These are phyloP conservation scores for Pisolithus albus DNA, from an alignment of 768 basidiomycete genomes.

Conservation along the genomic window DNA sequence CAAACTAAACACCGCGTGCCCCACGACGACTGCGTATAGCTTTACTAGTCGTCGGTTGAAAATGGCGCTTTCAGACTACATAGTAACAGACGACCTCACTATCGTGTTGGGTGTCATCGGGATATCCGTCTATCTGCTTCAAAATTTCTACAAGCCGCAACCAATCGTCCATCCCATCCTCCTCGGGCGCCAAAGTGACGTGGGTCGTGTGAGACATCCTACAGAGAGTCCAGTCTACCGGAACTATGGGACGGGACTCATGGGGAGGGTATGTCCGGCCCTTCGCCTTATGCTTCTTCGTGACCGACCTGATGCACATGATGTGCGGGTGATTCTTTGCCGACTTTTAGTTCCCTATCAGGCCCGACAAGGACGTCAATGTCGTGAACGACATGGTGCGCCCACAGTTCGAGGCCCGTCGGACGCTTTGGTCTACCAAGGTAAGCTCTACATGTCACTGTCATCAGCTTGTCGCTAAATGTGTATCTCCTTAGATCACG, in stretches of 20 bases:
- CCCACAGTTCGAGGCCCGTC: conserved; percentile 55
- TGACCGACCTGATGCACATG: not conserved
- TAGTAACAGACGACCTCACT: conserved; percentile 74
- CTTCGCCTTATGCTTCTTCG: conserved; percentile 2
- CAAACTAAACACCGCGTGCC: not conserved
- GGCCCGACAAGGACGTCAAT: conserved; percentile 66
- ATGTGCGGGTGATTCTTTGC: not conserved
- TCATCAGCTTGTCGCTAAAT: not conserved
- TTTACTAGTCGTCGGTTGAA: conserved; percentile 7
- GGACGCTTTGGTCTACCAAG: conserved; percentile 76
- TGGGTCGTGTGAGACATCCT: conserved; percentile 70
- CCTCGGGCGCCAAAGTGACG: conserved; percentile 87
- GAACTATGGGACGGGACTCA: conserved; percentile 80
- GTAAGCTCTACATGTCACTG: conserved; percentile 30
- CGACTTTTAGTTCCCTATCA: conserved; percentile 55
- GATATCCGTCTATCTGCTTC: conserved; percentile 69
- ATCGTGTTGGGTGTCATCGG: conserved; percentile 70
- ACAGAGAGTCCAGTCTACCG: conserved; percentile 84
- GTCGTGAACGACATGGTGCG: conserved; percentile 61
- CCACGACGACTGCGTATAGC: not conserved
- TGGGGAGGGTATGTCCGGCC: conserved; percentile 58
- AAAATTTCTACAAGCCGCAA: conserved; percentile 74
- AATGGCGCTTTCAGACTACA: conserved; percentile 46
- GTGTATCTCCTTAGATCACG: conserved; percentile 47
- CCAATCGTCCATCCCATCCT: conserved; percentile 91